Percentiles rank a stretch among this genome's conserved stretches.
Evolutionary conservation across 371 early-diverging fungal species (phyloP).

Genomic region (Mortierella sp.): DNA sequence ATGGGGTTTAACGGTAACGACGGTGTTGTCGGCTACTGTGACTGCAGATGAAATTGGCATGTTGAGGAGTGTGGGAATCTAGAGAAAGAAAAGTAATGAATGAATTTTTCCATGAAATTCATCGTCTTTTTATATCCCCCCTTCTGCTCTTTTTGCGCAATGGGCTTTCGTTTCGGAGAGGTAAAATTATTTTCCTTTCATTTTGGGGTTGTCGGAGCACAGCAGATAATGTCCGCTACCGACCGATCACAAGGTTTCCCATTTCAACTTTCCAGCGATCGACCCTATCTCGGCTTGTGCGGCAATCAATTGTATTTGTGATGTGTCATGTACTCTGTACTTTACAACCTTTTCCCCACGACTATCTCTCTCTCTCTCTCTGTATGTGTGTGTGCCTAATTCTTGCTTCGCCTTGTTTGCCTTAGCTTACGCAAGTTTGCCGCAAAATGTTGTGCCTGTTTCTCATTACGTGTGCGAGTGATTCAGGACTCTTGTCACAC

Average conservation of each 20-base stretch:
- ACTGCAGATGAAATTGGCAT: slow-evolving; percentile 29
- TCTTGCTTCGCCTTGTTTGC: too few relatives aligned
- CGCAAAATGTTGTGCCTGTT: too few relatives aligned
- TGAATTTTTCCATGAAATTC: background rate
- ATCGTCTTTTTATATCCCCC: background rate
- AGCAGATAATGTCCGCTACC: slow-evolving; percentile 1
- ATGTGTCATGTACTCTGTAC: background rate
- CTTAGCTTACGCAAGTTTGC: too few relatives aligned
- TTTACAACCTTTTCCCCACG: background rate
- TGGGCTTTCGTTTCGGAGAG: slow-evolving; percentile 9
- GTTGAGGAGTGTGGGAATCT: background rate
- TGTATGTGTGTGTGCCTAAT: background rate
- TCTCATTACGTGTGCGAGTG: too few relatives aligned
- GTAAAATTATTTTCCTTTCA: slow-evolving; percentile 27
- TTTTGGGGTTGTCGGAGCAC: slow-evolving; percentile 6
- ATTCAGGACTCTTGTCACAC: too few relatives aligned
- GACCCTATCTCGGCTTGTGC: background rate
- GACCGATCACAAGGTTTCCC: background rate
- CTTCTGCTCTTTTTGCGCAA: too few relatives aligned
- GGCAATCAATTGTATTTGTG: background rate
- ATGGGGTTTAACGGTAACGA: slow-evolving; percentile 20
- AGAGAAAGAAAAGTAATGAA: background rate
- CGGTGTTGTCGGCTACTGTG: background rate
- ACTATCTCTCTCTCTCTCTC: background rate
- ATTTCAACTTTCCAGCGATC: slow-evolving; percentile 2